A percentile compares a stretch with the other conserved stretches of the same genome.
phyloP scores from a whole-genome alignment of 2,329 filamentous ascomycete genomes.

The Nemania abortiva region DNA sequence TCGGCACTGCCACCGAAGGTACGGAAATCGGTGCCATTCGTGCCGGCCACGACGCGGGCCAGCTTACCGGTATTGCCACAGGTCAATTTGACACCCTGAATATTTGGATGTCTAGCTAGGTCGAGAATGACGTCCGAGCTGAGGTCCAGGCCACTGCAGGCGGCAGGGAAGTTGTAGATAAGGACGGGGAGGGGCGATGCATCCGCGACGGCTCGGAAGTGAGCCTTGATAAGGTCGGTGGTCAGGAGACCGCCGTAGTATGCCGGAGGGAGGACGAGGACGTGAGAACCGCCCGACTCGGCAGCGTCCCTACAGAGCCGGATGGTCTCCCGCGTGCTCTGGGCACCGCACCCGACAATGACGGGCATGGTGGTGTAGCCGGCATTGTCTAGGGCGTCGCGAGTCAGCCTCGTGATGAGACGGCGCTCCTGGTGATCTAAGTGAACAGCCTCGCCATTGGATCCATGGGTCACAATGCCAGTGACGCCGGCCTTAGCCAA shows the following conservation, averaged over 20 bases:
- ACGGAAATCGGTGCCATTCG: constrained; percentile 63
- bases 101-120: constrained; percentile 61
- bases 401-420: constrained; percentile 70
- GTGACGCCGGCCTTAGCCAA: constrained; percentile 42
- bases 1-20: constrained; percentile 74
- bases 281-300: constrained; percentile 69
- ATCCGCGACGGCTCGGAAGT: constrained; percentile 72
- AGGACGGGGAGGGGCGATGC: constrained; percentile 72
- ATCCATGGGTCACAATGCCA: constrained; percentile 75
- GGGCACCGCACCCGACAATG: constrained; percentile 73
- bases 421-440: constrained; percentile 73
- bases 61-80: constrained; percentile 68
- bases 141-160: constrained; percentile 75
- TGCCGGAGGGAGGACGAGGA: constrained; percentile 70
- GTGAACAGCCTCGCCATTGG: constrained; percentile 80
- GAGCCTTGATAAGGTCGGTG: constrained; percentile 68
- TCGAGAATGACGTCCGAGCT: constrained; percentile 72
- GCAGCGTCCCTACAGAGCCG: constrained; percentile 70
- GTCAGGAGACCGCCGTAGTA: constrained; percentile 74
- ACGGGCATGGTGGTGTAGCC: constrained; percentile 69
- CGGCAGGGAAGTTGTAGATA: constrained; percentile 80
- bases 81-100: constrained; percentile 66
- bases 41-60: constrained; percentile 55
- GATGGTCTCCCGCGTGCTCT: constrained; percentile 72
- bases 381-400: constrained; percentile 67